Base-by-base conservation (phyloP, 2,329 filamentous ascomycete genomes). In the Aspergillus neoniger region DNA sequence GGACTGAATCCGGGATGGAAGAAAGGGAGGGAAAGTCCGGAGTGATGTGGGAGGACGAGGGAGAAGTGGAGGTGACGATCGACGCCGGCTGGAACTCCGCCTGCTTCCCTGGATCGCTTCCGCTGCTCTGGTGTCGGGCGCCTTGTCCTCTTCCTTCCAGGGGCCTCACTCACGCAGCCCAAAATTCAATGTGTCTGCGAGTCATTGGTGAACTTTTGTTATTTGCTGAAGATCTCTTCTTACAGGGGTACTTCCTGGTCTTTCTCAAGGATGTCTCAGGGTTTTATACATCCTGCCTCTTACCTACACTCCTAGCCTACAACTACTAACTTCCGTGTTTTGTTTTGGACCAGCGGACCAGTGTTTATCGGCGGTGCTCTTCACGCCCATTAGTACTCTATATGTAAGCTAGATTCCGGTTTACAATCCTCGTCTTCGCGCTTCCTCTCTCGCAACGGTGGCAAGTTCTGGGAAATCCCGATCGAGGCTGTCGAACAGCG, bases 401-500 rank as follows among this genome's bases (percentile, higher is more conserved):
- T 38, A n/a, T 55, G 32, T 30, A 8, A 50, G 32, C 5, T 44
- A 25, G 21, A n/a, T 21, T 21, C 38, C 23, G 4, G 17, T 28
- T 55, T 50, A 63, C 19, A 67, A 36, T 4, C 61, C 65, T 30
- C 60, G 63, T 21, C 63, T 62, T 51, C 62, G 65, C 32, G 65
- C 66, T 49, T 68, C 66, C 36, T 65, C 66, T 43, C 58, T 62
- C 3, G 62, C 62, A 25, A 67, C 44, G 25, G 58, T 43, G 14
- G 65, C 66, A 48, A 68, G 55, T 32, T 68, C 62, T 43, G 66
- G 66, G n/a, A 66, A 68, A 51, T 66, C 62, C 19, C 60, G 64
- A 17, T 63, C 19, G 12, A 67, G 55, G 21, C 56, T 60, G 32
- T 19, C 58, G 15, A 67, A 60, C 7, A 67, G 58, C 17, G 30